Conservation (phyloP, 495 filamentous ascomycete species). For the Aspergillus carlsbadensis region DNA sequence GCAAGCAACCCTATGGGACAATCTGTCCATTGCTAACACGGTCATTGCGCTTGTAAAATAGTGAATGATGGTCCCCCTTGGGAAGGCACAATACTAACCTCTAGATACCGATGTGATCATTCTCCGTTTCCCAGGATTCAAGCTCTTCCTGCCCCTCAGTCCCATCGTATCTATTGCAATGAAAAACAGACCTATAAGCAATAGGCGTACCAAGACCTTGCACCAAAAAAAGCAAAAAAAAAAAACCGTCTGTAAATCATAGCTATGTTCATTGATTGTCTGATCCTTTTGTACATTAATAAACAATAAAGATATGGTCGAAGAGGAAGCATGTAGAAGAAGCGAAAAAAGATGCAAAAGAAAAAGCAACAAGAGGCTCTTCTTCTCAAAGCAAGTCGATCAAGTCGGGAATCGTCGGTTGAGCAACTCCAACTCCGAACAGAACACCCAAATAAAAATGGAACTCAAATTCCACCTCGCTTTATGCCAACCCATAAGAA, state of each 20-base stretch:
- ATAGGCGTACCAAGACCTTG: no score
- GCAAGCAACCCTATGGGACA: no score
- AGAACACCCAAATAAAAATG: not conserved
- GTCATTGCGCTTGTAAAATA: no score
- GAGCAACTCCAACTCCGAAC: not conserved
- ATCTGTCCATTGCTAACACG: no score
- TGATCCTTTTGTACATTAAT: conserved; percentile 9
- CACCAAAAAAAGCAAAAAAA: not conserved
- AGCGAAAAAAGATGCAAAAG: not conserved
- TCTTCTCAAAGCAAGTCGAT: not conserved
- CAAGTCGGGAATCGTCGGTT: not conserved
- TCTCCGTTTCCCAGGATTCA: no score
- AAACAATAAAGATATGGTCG: not conserved
- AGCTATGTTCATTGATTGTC: conserved; percentile 1
- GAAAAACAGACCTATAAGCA: no score
- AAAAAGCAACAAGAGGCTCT: not conserved
- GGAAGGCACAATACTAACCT: no score
- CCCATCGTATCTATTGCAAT: no score
- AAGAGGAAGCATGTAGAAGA: not conserved
- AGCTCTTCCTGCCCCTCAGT: no score
- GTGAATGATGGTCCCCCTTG: no score
- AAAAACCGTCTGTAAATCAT: not conserved
- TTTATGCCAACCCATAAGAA: not conserved
- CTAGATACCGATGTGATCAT: no score
- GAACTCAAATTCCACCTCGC: no score